Conservation (phyloP, 306 rosid genomes). For the Inga laurina region DNA sequence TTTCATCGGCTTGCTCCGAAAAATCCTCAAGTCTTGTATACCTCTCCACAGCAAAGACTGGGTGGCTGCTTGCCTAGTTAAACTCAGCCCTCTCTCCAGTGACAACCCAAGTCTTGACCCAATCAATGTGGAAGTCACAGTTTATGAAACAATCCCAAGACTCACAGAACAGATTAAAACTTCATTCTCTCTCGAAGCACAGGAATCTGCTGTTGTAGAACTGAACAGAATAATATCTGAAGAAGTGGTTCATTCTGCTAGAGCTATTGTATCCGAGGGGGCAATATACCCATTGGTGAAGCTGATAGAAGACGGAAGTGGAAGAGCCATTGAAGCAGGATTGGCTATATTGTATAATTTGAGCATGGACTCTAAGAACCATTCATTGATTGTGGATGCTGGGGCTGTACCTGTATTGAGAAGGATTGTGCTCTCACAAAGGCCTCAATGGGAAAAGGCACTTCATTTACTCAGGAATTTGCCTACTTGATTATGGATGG, state of each 20-base stretch:
- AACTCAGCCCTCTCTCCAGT: conserved; percentile 65
- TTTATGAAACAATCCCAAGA: conserved; percentile 80
- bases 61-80: conserved; percentile 84
- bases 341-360: conserved; percentile 71
- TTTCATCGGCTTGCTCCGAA: conserved; percentile 60
- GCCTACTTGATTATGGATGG: conserved; percentile 44
- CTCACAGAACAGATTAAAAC: conserved; percentile 69
- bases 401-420: conserved; percentile 67
- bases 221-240: conserved; percentile 80
- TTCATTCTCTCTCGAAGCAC: conserved; percentile 54
- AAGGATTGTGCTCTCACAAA: conserved; percentile 62
- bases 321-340: conserved; percentile 65
- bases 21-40: conserved; percentile 64
- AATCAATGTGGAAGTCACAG: conserved; percentile 71
- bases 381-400: conserved; percentile 66
- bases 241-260: conserved; percentile 67
- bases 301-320: conserved; percentile 81
- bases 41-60: conserved; percentile 74
- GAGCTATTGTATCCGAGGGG: conserved; percentile 60
- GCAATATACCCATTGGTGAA: conserved; percentile 64
- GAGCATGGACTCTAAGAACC: conserved; percentile 84
- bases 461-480: conserved; percentile 73
- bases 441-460: conserved; percentile 76
- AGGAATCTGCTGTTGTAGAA: conserved; percentile 73
- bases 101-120: conserved; percentile 38